phyloP scores from a whole-genome alignment of 78 protist species.

The Anaeramoeba flamelloides region DNA sequence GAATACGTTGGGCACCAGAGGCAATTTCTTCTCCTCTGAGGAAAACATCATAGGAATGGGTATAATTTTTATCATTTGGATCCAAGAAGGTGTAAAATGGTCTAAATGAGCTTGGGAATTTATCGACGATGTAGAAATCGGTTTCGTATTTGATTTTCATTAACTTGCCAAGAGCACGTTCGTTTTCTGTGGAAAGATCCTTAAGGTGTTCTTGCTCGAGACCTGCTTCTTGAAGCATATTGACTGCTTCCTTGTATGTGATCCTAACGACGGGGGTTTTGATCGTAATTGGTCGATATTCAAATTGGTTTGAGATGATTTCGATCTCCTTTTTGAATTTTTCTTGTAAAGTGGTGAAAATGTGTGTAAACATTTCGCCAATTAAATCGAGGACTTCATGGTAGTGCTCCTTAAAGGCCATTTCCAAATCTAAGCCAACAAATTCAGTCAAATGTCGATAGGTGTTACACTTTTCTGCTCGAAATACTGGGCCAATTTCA shows the following conservation, averaged over 20 bases:
- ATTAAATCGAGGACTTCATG: conserved; percentile 53
- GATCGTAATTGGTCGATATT: conserved; percentile 40
- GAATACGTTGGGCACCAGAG: conserved; percentile 98
- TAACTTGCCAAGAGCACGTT: conserved; percentile 68
- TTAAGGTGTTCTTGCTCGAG: background rate
- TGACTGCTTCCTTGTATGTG: background rate
- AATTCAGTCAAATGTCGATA: conserved; percentile 96
- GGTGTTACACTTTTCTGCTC: conserved; percentile 91
- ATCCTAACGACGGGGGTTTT: background rate
- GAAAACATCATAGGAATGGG: conserved; percentile 93
- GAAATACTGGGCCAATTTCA: conserved; percentile 92
- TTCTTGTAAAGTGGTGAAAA: conserved; percentile 53
- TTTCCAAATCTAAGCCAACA: conserved; percentile 93
- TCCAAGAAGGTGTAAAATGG: conserved; percentile 99
- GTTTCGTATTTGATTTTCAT: conserved; percentile 67
- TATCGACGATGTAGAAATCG: conserved; percentile 85
- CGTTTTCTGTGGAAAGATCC: conserved; percentile 42
- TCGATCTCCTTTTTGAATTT: conserved; percentile 32
- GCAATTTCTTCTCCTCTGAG: conserved; percentile 94
- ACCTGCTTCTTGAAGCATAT: background rate
- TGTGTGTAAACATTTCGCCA: conserved; percentile 42
- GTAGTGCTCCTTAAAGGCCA: conserved; percentile 43
- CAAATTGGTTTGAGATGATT: conserved; percentile 47
- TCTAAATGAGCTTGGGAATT: conserved; percentile 53
- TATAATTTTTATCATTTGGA: conserved; percentile 31